Percentiles rank a stretch among this genome's conserved stretches.
Conservation (phyloP, 78 protist genomes). For the Dictyostelium capitatum region DNA sequence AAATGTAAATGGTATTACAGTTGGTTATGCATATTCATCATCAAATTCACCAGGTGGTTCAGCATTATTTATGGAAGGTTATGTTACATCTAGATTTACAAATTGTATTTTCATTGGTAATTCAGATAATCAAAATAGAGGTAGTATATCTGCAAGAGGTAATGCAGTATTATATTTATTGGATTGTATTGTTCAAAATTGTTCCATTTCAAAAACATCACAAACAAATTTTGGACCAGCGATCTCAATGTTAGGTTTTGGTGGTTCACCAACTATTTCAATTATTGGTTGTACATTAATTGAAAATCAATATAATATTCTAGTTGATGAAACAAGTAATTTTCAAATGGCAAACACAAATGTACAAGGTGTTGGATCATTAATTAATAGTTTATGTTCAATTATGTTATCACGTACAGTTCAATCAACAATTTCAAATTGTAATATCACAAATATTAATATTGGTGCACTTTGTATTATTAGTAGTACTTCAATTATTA, state of each 20-base stretch:
- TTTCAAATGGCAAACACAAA: background rate
- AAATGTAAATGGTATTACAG: conserved; percentile 10
- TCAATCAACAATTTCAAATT: background rate
- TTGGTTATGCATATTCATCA: conserved; percentile 28
- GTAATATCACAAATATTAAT: background rate
- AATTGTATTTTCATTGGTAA: conserved; percentile 27
- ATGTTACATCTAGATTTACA: background rate
- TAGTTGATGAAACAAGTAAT: conserved; percentile 15
- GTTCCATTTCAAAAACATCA: background rate
- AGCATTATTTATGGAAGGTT: conserved; percentile 32
- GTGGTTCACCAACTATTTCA: background rate
- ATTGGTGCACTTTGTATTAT: conserved; percentile 51
- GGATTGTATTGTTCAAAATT: background rate
- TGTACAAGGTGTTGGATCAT: background rate
- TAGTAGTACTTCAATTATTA: background rate
- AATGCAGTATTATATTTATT: background rate
- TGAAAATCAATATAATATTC: background rate
- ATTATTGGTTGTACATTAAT: background rate
- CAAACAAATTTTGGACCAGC: background rate
- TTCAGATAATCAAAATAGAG: conserved; percentile 15
- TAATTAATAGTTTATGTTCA: background rate
- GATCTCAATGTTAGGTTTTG: background rate
- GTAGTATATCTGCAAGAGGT: conserved; percentile 33
- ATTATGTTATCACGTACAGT: conserved; percentile 8
- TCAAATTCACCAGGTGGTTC: conserved; percentile 26